These are phyloP conservation scores for Stipa capillata DNA, from an alignment of 176 grass and related monocot species.

Conservation along the genomic window DNA sequence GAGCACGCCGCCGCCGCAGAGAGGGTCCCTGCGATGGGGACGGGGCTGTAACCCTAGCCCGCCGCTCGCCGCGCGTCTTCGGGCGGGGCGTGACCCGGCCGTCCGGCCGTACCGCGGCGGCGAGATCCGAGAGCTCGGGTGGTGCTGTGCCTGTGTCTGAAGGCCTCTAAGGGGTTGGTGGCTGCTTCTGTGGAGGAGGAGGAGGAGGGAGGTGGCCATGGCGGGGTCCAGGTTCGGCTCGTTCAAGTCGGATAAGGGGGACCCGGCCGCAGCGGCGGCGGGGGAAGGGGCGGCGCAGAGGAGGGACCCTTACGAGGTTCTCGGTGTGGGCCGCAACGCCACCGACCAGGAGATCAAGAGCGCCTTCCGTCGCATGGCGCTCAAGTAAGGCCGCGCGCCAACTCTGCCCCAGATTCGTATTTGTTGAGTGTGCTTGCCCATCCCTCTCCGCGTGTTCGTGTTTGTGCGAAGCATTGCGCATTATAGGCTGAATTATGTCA, in stretches of 20 bases:
- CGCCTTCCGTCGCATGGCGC: conserved; percentile 92
- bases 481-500: neutral
- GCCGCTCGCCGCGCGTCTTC: neutral
- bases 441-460: conserved; percentile 19
- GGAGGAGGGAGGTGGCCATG: conserved; percentile 27
- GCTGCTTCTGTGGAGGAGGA: neutral
- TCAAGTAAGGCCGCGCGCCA: conserved; percentile 51
- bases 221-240: conserved; percentile 64
- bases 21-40: too few relatives aligned
- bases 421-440: too few relatives aligned
- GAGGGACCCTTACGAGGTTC: conserved; percentile 92
- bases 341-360: conserved; percentile 97
- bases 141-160: neutral
- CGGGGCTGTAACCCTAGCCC: neutral
- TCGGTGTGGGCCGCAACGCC: conserved; percentile 68
- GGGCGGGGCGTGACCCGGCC: neutral
- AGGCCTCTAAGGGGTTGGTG: neutral
- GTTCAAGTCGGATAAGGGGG: conserved; percentile 72
- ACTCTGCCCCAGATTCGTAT: conserved; percentile 17
- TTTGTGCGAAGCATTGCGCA: neutral
- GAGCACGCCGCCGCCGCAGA: conserved; percentile 13
- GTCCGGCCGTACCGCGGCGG: neutral
- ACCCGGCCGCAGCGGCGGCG: conserved; percentile 30
- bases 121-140: conserved; percentile 21
- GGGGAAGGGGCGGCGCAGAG: conserved; percentile 44